These are phyloP conservation scores for Herpetomonas tarakana DNA, from an alignment of 208 protist species.

Conservation along the genomic window DNA sequence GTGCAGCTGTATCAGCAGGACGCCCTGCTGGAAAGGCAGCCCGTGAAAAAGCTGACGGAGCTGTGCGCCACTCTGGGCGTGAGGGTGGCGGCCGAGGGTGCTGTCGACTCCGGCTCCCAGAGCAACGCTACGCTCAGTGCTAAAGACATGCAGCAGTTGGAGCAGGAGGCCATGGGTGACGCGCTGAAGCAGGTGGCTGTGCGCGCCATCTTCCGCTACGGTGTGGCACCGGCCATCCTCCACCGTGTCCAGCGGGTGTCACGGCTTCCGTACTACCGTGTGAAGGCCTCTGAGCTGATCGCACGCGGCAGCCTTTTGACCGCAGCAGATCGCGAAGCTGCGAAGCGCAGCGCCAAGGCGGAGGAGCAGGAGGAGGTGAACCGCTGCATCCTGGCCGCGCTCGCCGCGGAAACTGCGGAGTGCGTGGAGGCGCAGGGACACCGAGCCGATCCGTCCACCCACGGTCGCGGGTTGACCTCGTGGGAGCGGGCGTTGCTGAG, in stretches of 20 bases:
- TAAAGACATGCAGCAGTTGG: constrained; percentile 1
- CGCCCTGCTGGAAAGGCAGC: too few relatives aligned
- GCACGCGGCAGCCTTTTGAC: constrained; percentile 22
- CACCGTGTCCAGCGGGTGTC: constrained; percentile 69
- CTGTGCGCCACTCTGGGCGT: too few relatives aligned
- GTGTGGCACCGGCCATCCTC: constrained; percentile 49
- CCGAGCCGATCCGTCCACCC: not conserved
- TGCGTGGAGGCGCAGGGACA: constrained; percentile 23
- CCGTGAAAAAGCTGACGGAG: too few relatives aligned
- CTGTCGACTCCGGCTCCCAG: too few relatives aligned
- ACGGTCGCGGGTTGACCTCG: not conserved
- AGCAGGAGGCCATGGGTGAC: constrained; percentile 43
- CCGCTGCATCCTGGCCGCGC: constrained; percentile 57
- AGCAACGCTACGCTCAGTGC: not conserved
- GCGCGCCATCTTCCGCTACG: constrained; percentile 47
- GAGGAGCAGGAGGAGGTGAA: constrained; percentile 47
- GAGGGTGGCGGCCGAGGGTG: too few relatives aligned
- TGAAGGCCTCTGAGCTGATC: constrained; percentile 36
- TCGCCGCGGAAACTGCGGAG: constrained; percentile 50
- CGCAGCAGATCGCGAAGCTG: constrained; percentile 29
- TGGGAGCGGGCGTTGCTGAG: constrained; percentile 65
- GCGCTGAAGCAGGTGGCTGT: constrained; percentile 36
- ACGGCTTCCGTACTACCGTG: constrained; percentile 52
- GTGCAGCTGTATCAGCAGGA: too few relatives aligned
- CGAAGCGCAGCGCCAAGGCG: constrained; percentile 31